These are phyloP conservation scores for Pisolithus albus DNA, from an alignment of 768 basidiomycete species.

Conservation along the genomic window DNA sequence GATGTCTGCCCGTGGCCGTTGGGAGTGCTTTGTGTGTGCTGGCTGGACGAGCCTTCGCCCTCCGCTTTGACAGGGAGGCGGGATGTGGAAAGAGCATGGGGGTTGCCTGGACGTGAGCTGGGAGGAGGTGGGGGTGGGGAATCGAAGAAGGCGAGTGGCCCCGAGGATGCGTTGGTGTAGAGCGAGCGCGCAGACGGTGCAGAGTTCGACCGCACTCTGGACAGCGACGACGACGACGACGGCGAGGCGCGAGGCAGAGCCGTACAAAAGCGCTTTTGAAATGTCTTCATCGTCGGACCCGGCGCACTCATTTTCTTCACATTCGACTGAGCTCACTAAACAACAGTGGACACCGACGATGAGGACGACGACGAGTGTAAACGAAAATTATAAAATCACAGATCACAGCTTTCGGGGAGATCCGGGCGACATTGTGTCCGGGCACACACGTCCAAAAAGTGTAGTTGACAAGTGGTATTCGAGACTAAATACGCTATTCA, in stretches of 20 bases:
- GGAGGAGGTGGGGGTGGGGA: constrained; percentile 30
- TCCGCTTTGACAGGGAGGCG: constrained; percentile 42
- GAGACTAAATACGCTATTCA: neutral
- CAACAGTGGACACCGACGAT: too few relatives aligned
- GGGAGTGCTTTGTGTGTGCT: constrained; percentile 27
- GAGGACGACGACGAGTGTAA: too few relatives aligned
- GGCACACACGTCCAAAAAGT: too few relatives aligned
- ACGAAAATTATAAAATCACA: neutral
- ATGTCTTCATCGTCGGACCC: constrained; percentile 40
- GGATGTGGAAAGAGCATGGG: constrained; percentile 33
- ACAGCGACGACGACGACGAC: constrained; percentile 24
- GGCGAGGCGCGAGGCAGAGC: constrained; percentile 32
- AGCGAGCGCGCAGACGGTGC: constrained; percentile 35
- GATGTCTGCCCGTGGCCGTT: constrained; percentile 30
- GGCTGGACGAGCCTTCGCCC: constrained; percentile 31
- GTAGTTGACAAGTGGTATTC: too few relatives aligned
- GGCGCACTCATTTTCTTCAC: constrained; percentile 27
- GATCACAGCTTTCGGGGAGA: too few relatives aligned
- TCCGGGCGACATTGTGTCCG: too few relatives aligned
- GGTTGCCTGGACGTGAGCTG: constrained; percentile 34
- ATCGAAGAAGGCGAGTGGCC: constrained; percentile 37
- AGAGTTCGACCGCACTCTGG: constrained; percentile 41
- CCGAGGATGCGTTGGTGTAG: constrained; percentile 30
- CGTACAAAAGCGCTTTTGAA: constrained; percentile 46
- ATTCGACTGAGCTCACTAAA: neutral